Evolutionary conservation across 1,284 basidiomycete species (phyloP).

Genomic region (Cronartium quercuum): DNA sequence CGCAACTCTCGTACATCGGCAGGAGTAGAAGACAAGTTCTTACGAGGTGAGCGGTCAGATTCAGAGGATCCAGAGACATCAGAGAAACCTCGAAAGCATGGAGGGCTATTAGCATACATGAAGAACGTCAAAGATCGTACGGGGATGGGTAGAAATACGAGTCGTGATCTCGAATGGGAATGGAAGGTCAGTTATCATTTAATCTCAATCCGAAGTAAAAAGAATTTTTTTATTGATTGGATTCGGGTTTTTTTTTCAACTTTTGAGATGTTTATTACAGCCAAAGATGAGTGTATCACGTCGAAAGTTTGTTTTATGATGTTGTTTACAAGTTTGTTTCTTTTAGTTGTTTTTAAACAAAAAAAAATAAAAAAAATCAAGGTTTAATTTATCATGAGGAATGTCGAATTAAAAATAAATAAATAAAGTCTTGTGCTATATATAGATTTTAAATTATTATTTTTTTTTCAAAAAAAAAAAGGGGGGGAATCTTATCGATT

Average conservation of each 20-base stretch:
- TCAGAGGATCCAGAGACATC: conserved; percentile 35
- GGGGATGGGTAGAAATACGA: conserved; percentile 16
- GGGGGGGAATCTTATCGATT: not conserved
- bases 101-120: conserved; percentile 25
- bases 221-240: not conserved
- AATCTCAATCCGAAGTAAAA: not conserved
- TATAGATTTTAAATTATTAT: too few relatives aligned
- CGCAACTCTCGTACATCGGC: conserved; percentile 25
- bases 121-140: conserved; percentile 25
- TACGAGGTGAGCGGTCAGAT: conserved; percentile 30
- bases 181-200: conserved; percentile 26
- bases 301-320: conserved; percentile 23
- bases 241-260: not conserved
- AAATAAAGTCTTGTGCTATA: too few relatives aligned
- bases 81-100: conserved; percentile 26
- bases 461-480: not conserved
- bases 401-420: too few relatives aligned
- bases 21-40: conserved; percentile 29
- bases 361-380: too few relatives aligned
- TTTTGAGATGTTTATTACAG: conserved; percentile 1
- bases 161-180: conserved; percentile 32
- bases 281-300: conserved; percentile 36
- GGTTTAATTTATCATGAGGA: too few relatives aligned
- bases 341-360: too few relatives aligned
- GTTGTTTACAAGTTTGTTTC: not conserved